A percentile compares a stretch with the other conserved stretches of the same genome.
These are phyloP conservation scores for Coemansia sp. DNA, from an alignment of 371 early-diverging fungal genomes.

Conservation along the genomic window DNA sequence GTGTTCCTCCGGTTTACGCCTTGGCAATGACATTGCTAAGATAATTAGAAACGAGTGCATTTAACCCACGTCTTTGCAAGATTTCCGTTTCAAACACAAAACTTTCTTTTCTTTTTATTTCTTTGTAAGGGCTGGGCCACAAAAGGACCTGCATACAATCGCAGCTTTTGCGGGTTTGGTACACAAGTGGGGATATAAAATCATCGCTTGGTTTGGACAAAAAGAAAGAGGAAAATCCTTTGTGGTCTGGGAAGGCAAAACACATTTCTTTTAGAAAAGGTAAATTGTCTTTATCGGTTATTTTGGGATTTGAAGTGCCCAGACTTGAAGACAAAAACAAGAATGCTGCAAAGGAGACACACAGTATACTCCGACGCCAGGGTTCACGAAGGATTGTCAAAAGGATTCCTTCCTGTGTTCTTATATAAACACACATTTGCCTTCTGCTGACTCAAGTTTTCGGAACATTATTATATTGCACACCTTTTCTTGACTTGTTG, in stretches of 20 bases:
- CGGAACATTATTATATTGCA: not conserved
- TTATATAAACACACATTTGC: not conserved
- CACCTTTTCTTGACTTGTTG: slow-evolving; percentile 4
- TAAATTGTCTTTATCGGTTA: not conserved
- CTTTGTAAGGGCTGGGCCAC: not conserved
- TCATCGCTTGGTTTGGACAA: not conserved
- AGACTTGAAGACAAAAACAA: not conserved
- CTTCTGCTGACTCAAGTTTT: not conserved
- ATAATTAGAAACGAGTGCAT: not conserved
- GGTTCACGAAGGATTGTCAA: not conserved
- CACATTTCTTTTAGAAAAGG: not conserved
- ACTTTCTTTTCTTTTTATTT: not conserved
- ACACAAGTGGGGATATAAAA: not conserved
- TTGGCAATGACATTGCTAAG: not conserved
- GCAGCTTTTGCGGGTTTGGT: not conserved
- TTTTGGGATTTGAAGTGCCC: not conserved
- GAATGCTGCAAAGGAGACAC: not conserved
- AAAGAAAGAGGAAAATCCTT: not conserved
- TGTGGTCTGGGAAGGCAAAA: not conserved
- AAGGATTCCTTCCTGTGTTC: not conserved
- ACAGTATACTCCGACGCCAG: not conserved
- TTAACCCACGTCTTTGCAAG: not conserved
- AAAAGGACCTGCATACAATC: not conserved
- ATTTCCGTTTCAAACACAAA: not conserved
- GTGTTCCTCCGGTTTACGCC: not conserved